Conservation (phyloP, 257 asterid species). For the Nemophila menziesii region DNA sequence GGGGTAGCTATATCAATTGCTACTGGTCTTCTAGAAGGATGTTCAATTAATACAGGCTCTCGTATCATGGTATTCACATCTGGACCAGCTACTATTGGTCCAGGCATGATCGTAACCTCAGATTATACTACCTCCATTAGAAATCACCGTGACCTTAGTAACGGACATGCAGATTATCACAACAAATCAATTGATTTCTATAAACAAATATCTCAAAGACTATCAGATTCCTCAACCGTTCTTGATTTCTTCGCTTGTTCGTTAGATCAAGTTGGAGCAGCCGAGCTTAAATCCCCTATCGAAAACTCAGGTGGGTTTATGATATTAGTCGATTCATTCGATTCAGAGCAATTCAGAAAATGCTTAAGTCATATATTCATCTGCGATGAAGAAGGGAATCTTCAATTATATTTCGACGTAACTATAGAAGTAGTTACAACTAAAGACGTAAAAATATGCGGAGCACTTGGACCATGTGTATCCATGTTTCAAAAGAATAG, state of each 20-base stretch:
- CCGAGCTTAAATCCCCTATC: constrained; percentile 59
- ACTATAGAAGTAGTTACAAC: constrained; percentile 76
- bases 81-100: constrained; percentile 90
- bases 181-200: constrained; percentile 51
- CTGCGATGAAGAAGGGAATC: constrained; percentile 45
- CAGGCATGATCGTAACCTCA: constrained; percentile 62
- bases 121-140: constrained; percentile 50
- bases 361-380: constrained; percentile 56
- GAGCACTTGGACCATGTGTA: constrained; percentile 85
- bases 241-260: constrained; percentile 97
- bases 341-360: constrained; percentile 64
- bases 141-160: constrained; percentile 66
- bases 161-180: constrained; percentile 42
- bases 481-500: constrained; percentile 47
- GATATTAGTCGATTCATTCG: constrained; percentile 79
- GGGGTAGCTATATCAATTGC: constrained; percentile 89
- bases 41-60: constrained; percentile 57
- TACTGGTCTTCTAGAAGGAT: constrained; percentile 82
- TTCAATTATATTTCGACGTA: constrained; percentile 71
- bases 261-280: constrained; percentile 94
- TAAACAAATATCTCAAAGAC: constrained; percentile 51
- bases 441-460: constrained; percentile 64
- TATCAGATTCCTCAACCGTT: constrained; percentile 61
- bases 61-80: constrained; percentile 90
- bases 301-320: constrained; percentile 79